Evolutionary conservation across 495 filamentous ascomycete genomes (phyloP).

Genomic region (Terfezia claveryi): DNA sequence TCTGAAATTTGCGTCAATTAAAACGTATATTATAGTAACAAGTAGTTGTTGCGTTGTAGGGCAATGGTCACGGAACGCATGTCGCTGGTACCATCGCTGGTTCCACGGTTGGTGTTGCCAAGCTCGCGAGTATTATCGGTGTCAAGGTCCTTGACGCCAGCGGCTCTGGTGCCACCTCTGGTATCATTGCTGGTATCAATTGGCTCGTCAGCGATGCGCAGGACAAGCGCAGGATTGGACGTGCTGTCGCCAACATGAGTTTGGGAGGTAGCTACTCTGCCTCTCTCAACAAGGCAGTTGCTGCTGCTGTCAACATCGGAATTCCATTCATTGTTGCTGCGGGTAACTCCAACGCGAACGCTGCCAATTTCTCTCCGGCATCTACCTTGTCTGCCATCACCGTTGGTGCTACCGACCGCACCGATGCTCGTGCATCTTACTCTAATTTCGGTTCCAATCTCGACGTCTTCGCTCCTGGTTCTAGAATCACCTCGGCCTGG

Average conservation of each 20-base stretch:
- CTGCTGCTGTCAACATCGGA: conserved; percentile 29
- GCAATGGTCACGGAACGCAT: conserved; percentile 31
- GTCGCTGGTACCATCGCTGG: conserved; percentile 27
- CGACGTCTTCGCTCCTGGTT: conserved; percentile 24
- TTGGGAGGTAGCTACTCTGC: conserved; percentile 24
- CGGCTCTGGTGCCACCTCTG: conserved; percentile 34
- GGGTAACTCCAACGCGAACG: conserved; percentile 37
- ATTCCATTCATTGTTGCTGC: conserved; percentile 41
- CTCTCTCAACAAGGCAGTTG: conserved; percentile 27
- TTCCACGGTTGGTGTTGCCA: conserved; percentile 26
- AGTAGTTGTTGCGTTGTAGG: conserved; percentile 18
- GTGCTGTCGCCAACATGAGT: conserved; percentile 30
- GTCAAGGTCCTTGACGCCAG: conserved; percentile 33
- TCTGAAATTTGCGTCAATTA: not conserved
- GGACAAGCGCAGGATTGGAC: conserved; percentile 16
- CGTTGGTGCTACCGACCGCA: conserved; percentile 20
- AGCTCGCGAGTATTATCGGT: conserved; percentile 26
- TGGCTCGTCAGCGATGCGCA: conserved; percentile 34
- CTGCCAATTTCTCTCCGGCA: conserved; percentile 33
- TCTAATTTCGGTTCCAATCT: conserved; percentile 21
- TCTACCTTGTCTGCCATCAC: conserved; percentile 30
- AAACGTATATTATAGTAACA: too few species aligned
- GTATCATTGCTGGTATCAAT: conserved; percentile 38
- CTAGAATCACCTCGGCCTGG: conserved; percentile 21
- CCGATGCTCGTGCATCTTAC: conserved; percentile 18